Evolutionary conservation across 2,329 filamentous ascomycete genomes (phyloP).

Genomic region (Colletotrichum navitas): DNA sequence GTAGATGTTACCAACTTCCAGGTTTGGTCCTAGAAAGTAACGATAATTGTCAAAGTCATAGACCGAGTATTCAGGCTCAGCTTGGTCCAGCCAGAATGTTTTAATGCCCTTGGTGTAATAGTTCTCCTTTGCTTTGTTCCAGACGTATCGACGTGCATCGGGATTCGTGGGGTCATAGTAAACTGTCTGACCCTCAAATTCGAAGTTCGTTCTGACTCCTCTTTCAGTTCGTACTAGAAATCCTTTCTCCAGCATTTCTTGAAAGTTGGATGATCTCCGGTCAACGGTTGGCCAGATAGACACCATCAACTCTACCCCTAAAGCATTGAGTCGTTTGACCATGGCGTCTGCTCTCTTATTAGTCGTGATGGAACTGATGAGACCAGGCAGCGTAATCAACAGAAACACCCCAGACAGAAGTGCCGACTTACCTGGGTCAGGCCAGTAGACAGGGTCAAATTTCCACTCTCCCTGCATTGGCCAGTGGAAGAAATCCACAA

Average conservation of each 20-base stretch:
- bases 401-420: no score
- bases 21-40: constrained; percentile 60
- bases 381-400: no score
- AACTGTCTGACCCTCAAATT: constrained; percentile 69
- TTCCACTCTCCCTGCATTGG: constrained; percentile 75
- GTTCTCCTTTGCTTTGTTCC: constrained; percentile 69
- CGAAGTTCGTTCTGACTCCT: constrained; percentile 69
- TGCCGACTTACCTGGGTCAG: constrained; percentile 60
- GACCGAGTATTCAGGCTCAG: constrained; percentile 73
- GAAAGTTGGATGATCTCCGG: constrained; percentile 49
- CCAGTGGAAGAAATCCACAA: constrained; percentile 76
- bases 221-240: constrained; percentile 71
- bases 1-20: constrained; percentile 69
- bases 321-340: constrained; percentile 69
- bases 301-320: constrained; percentile 75
- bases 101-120: constrained; percentile 73
- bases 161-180: constrained; percentile 76
- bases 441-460: constrained; percentile 74
- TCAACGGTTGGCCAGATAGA: constrained; percentile 74
- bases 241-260: constrained; percentile 57
- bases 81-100: constrained; percentile 77
- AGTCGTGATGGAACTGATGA: no score
- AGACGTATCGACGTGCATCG: constrained; percentile 68
- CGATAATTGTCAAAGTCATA: constrained; percentile 78
- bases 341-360: constrained; percentile 61